Conservation (phyloP, 495 filamentous ascomycete species). For the Lasiosphaeria ovina region DNA sequence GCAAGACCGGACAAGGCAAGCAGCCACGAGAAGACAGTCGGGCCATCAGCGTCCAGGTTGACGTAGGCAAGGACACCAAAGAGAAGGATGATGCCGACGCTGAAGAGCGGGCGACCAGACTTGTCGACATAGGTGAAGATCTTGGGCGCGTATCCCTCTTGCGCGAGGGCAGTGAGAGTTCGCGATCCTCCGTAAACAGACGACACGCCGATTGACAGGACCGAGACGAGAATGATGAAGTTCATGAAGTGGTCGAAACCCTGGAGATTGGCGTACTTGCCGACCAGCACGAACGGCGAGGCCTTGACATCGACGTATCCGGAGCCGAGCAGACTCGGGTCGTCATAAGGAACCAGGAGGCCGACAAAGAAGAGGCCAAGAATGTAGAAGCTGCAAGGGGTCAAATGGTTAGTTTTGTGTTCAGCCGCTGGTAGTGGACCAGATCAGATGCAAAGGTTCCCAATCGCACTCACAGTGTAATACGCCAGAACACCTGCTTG, state of each 20-base stretch:
- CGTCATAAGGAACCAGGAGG: conserved; percentile 62
- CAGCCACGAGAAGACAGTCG: conserved; percentile 62
- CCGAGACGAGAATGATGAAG: conserved; percentile 67
- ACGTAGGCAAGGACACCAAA: conserved; percentile 58
- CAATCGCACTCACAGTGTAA: conserved; percentile 39
- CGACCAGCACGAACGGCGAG: conserved; percentile 74
- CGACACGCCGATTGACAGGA: conserved; percentile 66
- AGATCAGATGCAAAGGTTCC: conserved; percentile 41
- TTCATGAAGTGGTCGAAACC: conserved; percentile 74
- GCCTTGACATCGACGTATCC: conserved; percentile 54
- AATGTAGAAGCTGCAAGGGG: conserved; percentile 59
- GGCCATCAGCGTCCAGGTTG: conserved; percentile 46
- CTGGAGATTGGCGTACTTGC: conserved; percentile 61
- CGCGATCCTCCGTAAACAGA: conserved; percentile 67
- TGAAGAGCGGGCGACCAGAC: conserved; percentile 55
- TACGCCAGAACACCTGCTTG: conserved; percentile 77
- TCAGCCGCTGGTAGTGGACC: conserved; percentile 13
- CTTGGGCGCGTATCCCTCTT: conserved; percentile 56
- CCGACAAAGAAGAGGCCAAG: conserved; percentile 71
- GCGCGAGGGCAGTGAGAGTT: conserved; percentile 63
- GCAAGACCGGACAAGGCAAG: conserved; percentile 67
- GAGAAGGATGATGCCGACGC: conserved; percentile 42
- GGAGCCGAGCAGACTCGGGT: conserved; percentile 49
- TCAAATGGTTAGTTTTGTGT: no score
- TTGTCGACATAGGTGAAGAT: conserved; percentile 59